Base-by-base conservation (phyloP, 1,139 yeast genomes). In the Zhuliangozyma parablackwelliae region DNA sequence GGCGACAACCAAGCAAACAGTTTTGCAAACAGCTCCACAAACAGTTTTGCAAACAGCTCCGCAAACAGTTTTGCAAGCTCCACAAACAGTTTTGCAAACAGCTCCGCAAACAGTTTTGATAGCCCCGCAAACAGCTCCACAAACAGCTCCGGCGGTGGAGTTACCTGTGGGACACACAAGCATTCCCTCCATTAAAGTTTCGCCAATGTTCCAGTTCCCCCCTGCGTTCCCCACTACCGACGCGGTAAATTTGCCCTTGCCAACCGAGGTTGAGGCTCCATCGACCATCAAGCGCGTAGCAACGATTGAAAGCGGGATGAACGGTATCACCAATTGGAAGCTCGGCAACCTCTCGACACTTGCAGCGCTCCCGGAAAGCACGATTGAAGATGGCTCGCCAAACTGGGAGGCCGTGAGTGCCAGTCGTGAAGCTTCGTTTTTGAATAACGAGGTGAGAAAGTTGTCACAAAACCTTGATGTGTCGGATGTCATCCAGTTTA, bases 381-480 rank as follows among this genome's bases (percentile, higher is more conserved):
- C 3, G 16, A 16, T 16, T 16, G 24, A 23, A 7, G 71, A 65
- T 34, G 63, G 63, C 1, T 63, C 59, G 37, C 54, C 64, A 6
- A 69, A 69, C 42, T 69, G 75, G 75, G 52, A 58, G 6, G 31
- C 52, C 5, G 44, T 61, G 10, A 34, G 40, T 34, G 32, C 28
- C 10, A 45, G 56, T 24, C 27, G 44, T 24, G 43, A 39, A 9
- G 41, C 33, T 23, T 42, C 45, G 3, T 26, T 33, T 24, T 31
- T 31, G 23, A 33, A 30, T 10, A 16, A 13, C 9, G 35, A 36
- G 16, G 31, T 31, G 10, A 11, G 21, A 11, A 29, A 28, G 26
- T 13, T 35, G 10, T 11, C 30, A 2, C 29, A 23, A 12, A 30
- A 30, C 21, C 6, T 23, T n/a, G 28, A 23, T 21, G 21, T 21